phyloP scores from a whole-genome alignment of 345 rosid genomes.

The Eutrema japonicum region DNA sequence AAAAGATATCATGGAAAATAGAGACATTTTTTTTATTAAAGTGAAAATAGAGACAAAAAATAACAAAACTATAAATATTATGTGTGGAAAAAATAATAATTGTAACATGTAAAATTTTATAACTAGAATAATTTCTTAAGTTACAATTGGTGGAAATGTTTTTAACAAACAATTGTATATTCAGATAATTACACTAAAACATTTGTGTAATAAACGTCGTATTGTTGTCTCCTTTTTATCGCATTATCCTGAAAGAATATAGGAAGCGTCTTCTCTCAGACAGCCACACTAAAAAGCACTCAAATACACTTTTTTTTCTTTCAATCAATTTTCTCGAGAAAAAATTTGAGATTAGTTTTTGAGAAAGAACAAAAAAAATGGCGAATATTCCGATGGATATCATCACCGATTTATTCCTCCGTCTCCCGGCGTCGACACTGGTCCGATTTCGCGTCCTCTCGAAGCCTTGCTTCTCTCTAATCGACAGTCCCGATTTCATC shows the following conservation, averaged over 20 bases:
- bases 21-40: too few species aligned
- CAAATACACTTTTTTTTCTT: not conserved
- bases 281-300: not conserved
- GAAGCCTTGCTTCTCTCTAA: conserved; percentile 48
- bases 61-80: too few species aligned
- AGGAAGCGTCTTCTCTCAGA: not conserved
- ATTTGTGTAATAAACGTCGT: too few species aligned
- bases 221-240: not conserved
- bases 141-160: too few species aligned
- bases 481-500: conserved; percentile 56
- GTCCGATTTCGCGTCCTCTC: conserved; percentile 50
- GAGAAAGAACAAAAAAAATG: conserved; percentile 17
- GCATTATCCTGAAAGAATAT: not conserved
- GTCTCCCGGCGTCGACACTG: conserved; percentile 50
- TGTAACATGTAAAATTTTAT: too few species aligned
- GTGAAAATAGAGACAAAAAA: too few species aligned
- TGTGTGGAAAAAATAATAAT: too few species aligned
- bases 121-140: too few species aligned
- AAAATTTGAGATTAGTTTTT: not conserved
- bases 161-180: too few species aligned
- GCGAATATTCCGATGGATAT: conserved; percentile 52
- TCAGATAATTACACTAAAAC: too few species aligned
- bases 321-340: conserved; percentile 8
- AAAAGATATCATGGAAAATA: not conserved
- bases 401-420: conserved; percentile 50